A percentile compares a stretch with the other conserved stretches of the same genome.
Conservation (phyloP, 1,284 basidiomycete species). For the Sporisorium sorghi region DNA sequence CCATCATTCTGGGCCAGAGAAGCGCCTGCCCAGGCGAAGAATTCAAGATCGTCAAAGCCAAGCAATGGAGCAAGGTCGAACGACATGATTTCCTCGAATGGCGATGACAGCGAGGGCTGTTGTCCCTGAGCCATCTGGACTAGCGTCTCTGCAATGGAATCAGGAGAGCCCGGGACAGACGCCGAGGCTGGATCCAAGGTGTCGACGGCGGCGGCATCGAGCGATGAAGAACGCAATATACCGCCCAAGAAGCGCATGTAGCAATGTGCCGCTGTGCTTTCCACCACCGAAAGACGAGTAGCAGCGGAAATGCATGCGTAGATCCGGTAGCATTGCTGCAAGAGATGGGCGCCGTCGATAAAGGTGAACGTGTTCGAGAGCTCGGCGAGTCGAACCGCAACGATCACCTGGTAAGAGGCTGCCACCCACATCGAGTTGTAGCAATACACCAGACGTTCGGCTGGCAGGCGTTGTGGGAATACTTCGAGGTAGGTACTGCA, state of each 20-base stretch:
- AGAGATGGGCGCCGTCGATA: slow-evolving; percentile 1
- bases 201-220: too few species aligned
- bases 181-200: too few species aligned
- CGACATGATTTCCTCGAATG: too few species aligned
- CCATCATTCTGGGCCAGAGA: too few species aligned
- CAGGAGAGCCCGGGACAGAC: too few species aligned
- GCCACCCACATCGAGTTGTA: slow-evolving; percentile 20
- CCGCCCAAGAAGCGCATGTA: slow-evolving; percentile 12
- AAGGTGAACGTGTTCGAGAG: slow-evolving; percentile 8
- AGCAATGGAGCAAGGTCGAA: too few species aligned
- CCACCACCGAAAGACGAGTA: neutral
- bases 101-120: too few species aligned
- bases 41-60: too few species aligned
- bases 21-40: too few species aligned
- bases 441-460: slow-evolving; percentile 2
- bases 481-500: slow-evolving; percentile 9
- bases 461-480: slow-evolving; percentile 4
- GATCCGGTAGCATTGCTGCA: neutral
- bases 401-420: slow-evolving; percentile 9
- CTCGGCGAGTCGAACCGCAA: slow-evolving; percentile 9
- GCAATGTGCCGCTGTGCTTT: slow-evolving; percentile 5
- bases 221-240: neutral
- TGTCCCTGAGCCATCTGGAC: too few species aligned
- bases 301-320: neutral
- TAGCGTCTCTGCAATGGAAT: too few species aligned